A percentile compares a stretch with the other conserved stretches of the same genome.
Conservation (phyloP, 139 green algal species). For the Ostreobium quekettii region DNA sequence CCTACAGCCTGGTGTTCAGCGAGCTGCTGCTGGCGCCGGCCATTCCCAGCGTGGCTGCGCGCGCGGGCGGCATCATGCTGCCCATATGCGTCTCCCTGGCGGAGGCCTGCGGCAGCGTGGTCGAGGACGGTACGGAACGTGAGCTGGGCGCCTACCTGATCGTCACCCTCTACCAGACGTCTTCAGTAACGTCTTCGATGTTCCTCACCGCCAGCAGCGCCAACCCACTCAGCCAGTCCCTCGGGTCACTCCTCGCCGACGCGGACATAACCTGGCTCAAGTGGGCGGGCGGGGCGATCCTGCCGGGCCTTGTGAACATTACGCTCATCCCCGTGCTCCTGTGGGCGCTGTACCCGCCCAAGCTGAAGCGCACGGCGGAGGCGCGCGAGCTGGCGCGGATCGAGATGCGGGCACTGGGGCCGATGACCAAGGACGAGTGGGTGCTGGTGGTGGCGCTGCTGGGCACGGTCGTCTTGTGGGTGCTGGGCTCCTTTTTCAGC, state of each 20-base stretch:
- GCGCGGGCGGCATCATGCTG: conserved; percentile 1
- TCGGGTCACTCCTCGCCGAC: conserved; percentile 73
- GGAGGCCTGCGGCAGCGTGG: conserved; percentile 75
- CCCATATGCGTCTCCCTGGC: neutral
- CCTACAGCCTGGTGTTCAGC: conserved; percentile 79
- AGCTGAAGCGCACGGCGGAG: conserved; percentile 90
- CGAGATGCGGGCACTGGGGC: conserved; percentile 92
- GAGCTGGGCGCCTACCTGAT: conserved; percentile 98
- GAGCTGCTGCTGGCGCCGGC: neutral
- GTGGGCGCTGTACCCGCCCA: conserved; percentile 91
- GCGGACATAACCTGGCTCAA: conserved; percentile 83
- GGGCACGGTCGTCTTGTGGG: conserved; percentile 86
- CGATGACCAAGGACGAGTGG: conserved; percentile 47
- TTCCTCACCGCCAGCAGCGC: conserved; percentile 99
- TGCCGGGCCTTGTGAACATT: conserved; percentile 81
- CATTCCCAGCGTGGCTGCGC: conserved; percentile 2
- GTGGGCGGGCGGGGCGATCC: conserved; percentile 87
- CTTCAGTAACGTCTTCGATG: conserved; percentile 87
- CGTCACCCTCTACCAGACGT: conserved; percentile 92
- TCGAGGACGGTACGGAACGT: conserved; percentile 81
- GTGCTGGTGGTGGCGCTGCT: conserved; percentile 61
- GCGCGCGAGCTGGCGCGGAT: conserved; percentile 73
- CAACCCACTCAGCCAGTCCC: conserved; percentile 93
- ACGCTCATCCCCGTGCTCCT: conserved; percentile 81
- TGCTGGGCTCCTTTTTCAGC: conserved; percentile 78